Evolutionary conservation across 1,284 basidiomycete genomes (phyloP).

Genomic region (Cryptococcus sp.): DNA sequence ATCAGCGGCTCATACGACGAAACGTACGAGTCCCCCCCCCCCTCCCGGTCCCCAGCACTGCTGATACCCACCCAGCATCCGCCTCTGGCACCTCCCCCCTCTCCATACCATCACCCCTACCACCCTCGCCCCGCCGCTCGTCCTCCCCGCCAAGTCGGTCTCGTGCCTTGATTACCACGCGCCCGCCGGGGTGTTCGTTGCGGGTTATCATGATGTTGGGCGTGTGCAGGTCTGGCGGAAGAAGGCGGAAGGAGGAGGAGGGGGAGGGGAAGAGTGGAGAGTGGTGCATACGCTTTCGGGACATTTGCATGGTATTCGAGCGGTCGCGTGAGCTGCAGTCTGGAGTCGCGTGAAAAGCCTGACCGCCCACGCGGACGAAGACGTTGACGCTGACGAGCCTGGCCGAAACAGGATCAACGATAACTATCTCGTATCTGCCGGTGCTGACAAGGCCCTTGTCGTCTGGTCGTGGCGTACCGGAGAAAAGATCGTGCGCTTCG

Average conservation of each 20-base stretch:
- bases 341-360: no score
- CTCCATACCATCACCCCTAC: constrained; percentile 51
- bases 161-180: constrained; percentile 83
- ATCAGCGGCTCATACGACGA: constrained; percentile 89
- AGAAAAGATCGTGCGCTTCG: constrained; percentile 81
- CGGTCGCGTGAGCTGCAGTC: constrained; percentile 37
- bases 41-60: no score
- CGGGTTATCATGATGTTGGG: constrained; percentile 89
- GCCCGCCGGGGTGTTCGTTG: constrained; percentile 82
- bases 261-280: constrained; percentile 53
- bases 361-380: no score
- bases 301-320: constrained; percentile 44
- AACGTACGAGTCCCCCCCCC: constrained; percentile 30
- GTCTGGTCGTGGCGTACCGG: constrained; percentile 69
- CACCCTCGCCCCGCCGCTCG: constrained; percentile 15
- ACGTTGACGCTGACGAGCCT: constrained; percentile 57
- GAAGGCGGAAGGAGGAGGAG: constrained; percentile 51
- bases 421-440: constrained; percentile 80
- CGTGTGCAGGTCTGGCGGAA: constrained; percentile 72
- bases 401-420: constrained; percentile 73
- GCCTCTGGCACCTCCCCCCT: constrained; percentile 79
- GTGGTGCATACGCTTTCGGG: constrained; percentile 79
- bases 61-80: constrained; percentile 63
- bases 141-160: constrained; percentile 66
- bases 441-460: constrained; percentile 82